phyloP scores from a whole-genome alignment of 2,329 filamentous ascomycete species.

The Fonsecaea pedrosoi region DNA sequence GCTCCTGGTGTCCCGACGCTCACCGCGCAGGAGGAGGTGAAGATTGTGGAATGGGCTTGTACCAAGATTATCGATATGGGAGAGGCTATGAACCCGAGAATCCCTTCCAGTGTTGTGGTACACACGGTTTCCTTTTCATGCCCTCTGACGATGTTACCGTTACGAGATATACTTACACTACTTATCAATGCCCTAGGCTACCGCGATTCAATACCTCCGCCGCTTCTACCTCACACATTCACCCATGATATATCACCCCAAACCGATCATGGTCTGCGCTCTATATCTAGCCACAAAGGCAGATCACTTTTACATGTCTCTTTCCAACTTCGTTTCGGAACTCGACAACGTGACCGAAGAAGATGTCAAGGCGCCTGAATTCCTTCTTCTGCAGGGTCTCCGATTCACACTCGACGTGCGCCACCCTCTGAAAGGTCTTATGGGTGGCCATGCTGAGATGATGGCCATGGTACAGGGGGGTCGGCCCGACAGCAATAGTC shows the following conservation, averaged over 20 bases:
- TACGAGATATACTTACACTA: too few species aligned
- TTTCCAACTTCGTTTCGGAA: constrained; percentile 70
- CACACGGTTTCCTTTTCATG: neutral
- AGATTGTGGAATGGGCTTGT: constrained; percentile 81
- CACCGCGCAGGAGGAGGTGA: constrained; percentile 80
- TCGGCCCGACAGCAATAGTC: constrained; percentile 38
- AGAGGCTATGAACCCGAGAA: constrained; percentile 62
- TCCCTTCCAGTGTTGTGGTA: constrained; percentile 59
- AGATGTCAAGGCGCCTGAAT: constrained; percentile 88
- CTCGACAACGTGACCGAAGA: constrained; percentile 76
- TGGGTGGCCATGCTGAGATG: constrained; percentile 83
- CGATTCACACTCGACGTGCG: constrained; percentile 92
- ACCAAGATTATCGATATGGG: constrained; percentile 64
- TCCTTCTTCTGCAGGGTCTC: constrained; percentile 87
- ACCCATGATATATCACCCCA: constrained; percentile 93
- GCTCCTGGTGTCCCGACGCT: constrained; percentile 47
- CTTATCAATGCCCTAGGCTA: constrained; percentile 60
- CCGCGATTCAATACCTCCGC: constrained; percentile 85
- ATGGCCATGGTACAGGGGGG: constrained; percentile 67
- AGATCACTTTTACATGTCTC: constrained; percentile 78
- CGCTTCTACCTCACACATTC: constrained; percentile 97
- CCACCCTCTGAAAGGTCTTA: constrained; percentile 86
- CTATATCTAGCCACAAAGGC: constrained; percentile 94
- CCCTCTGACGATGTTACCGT: too few species aligned
- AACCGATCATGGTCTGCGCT: constrained; percentile 84